Evolutionary conservation across 2,329 filamentous ascomycete genomes (phyloP), one percentile per base, ranked within the genome.

Genomic region (Tolypocladium pustulatum): DNA sequence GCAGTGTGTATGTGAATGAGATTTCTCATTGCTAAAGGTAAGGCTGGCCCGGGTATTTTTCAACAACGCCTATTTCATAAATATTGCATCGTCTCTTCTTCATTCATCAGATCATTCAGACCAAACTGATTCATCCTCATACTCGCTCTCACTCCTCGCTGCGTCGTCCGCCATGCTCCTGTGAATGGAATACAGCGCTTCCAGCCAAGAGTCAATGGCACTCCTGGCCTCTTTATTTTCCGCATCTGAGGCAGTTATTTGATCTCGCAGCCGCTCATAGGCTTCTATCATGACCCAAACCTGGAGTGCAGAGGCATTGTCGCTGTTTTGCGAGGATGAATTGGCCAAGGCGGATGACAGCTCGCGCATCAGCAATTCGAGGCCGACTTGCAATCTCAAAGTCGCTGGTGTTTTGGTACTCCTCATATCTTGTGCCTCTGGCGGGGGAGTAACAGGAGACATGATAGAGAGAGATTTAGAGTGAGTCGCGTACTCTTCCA

Each of bases 281-380:
- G 81, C 80, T 63, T 83, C 81, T 56, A 83, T 83, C 81, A 83
- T 83, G 51, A 80, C 73, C 76, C 78, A 78, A 22, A 83, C 67
- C 64, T 83, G 81, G 46, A 83, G 65, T 1, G 76, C 74, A 17
- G 79, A 74, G 0, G 73, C 72, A 40, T 77, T 72, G 3, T 62
- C 43, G 58, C 67, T 20, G 22, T 25, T 65, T 59, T 57, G 68
- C 10, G 60, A 58, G 10, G 67, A 57, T 56, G 67, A 40, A 52
- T 69, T 61, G 54, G 67, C 57, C 43, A 79, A 62, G 0, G 75
- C 75, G 0, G 76, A 75, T 1, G 77, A 74, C 10, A 84, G 69
- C 61, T 83, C 80, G 25, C 73, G 73, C 4, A 75, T 76, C 43
- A 84, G 71, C 3, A 84, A 71, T 56, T 81, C 75, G 12, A 81